phyloP scores from a whole-genome alignment of 768 basidiomycete species.

The Pholiota molesta region DNA sequence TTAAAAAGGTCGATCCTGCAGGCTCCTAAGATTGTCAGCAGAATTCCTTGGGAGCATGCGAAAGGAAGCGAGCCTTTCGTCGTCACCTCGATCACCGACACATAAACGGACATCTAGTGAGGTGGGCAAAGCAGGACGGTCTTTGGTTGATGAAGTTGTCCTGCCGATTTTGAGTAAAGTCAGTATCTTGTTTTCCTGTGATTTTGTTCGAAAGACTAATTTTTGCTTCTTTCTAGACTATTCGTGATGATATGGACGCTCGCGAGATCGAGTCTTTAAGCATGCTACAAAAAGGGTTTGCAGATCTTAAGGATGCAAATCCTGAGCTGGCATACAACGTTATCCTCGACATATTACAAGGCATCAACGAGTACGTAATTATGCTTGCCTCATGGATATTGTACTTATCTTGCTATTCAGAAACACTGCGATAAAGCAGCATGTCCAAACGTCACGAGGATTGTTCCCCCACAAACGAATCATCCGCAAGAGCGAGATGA shows the following conservation, averaged over 20 bases:
- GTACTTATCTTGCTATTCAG: conserved; percentile 39
- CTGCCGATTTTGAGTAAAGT: conserved; percentile 80
- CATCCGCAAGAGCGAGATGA: conserved; percentile 84
- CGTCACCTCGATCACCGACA: conserved; percentile 50
- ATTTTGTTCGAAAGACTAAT: not conserved
- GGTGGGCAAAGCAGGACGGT: conserved; percentile 60
- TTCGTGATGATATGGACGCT: conserved; percentile 85
- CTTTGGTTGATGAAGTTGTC: conserved; percentile 83
- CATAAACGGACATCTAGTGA: conserved; percentile 60
- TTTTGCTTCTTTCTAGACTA: conserved; percentile 49
- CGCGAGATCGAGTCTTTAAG: conserved; percentile 86
- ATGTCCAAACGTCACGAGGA: conserved; percentile 78
- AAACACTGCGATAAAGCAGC: conserved; percentile 75
- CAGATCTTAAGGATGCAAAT: conserved; percentile 81
- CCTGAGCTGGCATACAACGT: conserved; percentile 86
- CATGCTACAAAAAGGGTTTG: conserved; percentile 89
- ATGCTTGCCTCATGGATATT: conserved; percentile 5
- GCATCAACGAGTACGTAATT: conserved; percentile 83
- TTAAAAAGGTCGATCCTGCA: conserved; percentile 87
- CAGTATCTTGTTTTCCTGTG: conserved; percentile 24
- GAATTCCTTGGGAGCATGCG: conserved; percentile 81
- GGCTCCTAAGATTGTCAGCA: conserved; percentile 77
- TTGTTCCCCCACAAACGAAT: conserved; percentile 84
- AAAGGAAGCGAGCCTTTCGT: conserved; percentile 53
- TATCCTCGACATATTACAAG: conserved; percentile 86